Percentiles rank a stretch among this genome's conserved stretches.
Conservation (phyloP, 1,284 basidiomycete species). For the Moniliella sp. region DNA sequence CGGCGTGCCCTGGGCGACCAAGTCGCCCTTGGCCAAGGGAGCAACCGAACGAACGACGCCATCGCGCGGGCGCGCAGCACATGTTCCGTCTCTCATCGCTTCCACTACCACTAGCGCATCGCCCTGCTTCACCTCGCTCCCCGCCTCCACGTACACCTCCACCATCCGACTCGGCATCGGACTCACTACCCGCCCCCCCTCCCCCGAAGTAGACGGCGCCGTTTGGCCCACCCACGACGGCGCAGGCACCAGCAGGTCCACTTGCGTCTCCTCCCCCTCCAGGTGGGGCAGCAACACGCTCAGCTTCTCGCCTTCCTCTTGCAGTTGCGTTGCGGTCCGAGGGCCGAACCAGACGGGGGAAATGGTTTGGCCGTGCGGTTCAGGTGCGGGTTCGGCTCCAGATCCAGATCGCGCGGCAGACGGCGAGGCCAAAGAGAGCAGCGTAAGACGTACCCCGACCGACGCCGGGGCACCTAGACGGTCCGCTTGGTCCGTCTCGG, state of each 20-base stretch:
- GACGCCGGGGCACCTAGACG: not conserved
- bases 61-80: slow-evolving; percentile 47
- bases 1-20: slow-evolving; percentile 65
- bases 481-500: too few species aligned
- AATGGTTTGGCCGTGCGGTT: not conserved
- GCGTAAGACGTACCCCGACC: not conserved
- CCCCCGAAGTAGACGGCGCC: not conserved
- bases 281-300: not conserved
- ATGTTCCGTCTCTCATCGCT: slow-evolving; percentile 64
- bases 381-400: not conserved
- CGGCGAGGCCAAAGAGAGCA: not conserved
- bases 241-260: slow-evolving; percentile 5
- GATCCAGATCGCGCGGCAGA: not conserved
- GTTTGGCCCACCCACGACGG: slow-evolving; percentile 8
- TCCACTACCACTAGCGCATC: slow-evolving; percentile 63
- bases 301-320: not conserved
- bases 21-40: slow-evolving; percentile 52
- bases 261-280: too few species aligned
- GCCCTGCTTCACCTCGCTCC: slow-evolving; percentile 56
- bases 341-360: not conserved
- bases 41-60: slow-evolving; percentile 43
- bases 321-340: not conserved
- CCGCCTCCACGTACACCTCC: slow-evolving; percentile 54
- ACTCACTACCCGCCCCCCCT: slow-evolving; percentile 1
- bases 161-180: slow-evolving; percentile 37